Base-by-base conservation (phyloP, 345 rosid genomes). In the Tarenaya hassleriana region DNA sequence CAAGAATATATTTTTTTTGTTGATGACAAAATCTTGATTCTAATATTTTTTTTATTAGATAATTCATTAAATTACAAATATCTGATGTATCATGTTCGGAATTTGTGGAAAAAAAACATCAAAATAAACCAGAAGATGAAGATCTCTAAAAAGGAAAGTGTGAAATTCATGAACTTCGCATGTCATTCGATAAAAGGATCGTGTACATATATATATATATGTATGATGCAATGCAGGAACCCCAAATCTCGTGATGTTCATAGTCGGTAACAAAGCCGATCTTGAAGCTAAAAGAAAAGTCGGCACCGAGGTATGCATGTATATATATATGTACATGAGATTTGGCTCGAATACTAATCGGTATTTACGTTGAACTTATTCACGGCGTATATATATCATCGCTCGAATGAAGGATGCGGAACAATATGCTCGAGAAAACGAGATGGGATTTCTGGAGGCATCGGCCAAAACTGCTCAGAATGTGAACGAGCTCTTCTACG, bases 221-320 rank as follows among this genome's bases (percentile, higher is more conserved):
- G n/a, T n/a, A n/a, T n/a, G n/a, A n/a, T n/a, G n/a, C n/a, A n/a
- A n/a, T 37, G 8, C 82, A 84, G 89, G 86, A 44, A 85, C 79
- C 62, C 84, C 81, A 39, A 82, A 74, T 66, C 47, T 85, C 68
- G 64, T 77, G 29, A 73, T 70, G 71, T 82, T 79, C 79, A 63
- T 85, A 69, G 89, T 74, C 39, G 94, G 76, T 17, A 85, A 85
- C 80, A 85, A 85, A 70, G 84, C 47, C 35, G 89, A 85, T 69
- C 52, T 85, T 72, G 75, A 67, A 70, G 82, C 67, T n/a, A 85
- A 66, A 73, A 72, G 89, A 70, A 50, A 70, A 67, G 94, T 85
- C 47, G 64, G 62, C 31, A 62, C 0, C 39, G 84, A 81, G 94
- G 94, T 81, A 70, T 18, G 19, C 55, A 20, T n/a, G n/a, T n/a